Conservation (phyloP, 192 early-diverging fungal species). For the Gaertneriomyces sp. region DNA sequence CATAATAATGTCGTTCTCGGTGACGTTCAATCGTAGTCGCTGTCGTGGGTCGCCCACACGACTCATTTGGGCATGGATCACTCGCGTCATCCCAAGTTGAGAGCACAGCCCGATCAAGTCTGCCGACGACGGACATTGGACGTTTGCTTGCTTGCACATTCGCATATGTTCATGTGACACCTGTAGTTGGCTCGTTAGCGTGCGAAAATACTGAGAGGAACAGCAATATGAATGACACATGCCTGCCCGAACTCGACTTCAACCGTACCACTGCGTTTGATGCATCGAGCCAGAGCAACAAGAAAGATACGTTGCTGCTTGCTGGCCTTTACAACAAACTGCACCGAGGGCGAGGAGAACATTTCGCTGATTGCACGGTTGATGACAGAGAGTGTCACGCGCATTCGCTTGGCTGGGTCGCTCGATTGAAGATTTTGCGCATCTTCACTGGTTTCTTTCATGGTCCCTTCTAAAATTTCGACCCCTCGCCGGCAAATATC, state of each 20-base stretch:
- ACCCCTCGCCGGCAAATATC: constrained; percentile 77
- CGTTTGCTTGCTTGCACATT: constrained; percentile 51
- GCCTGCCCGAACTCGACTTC: constrained; percentile 76
- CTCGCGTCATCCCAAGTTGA: constrained; percentile 19
- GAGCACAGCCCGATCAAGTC: constrained; percentile 63
- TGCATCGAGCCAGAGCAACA: constrained; percentile 58
- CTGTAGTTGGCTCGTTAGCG: not conserved
- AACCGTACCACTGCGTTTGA: constrained; percentile 63
- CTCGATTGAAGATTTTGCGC: not conserved
- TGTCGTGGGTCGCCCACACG: constrained; percentile 52
- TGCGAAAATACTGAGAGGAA: not conserved
- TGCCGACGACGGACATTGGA: constrained; percentile 56
- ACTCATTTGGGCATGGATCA: constrained; percentile 19
- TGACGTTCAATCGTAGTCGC: constrained; percentile 66
- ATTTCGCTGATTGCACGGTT: constrained; percentile 83
- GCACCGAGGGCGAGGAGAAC: constrained; percentile 72
- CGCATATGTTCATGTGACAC: constrained; percentile 59
- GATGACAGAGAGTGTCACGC: constrained; percentile 47
- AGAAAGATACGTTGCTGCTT: constrained; percentile 86
- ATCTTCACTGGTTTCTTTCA: constrained; percentile 1
- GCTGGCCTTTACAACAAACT: constrained; percentile 68
- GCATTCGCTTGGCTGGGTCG: not conserved
- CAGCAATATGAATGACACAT: constrained; percentile 9
- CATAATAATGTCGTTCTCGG: constrained; percentile 76
- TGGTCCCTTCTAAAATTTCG: constrained; percentile 26